Conservation (phyloP, 306 rosid species). For the Fragaria ananassa region DNA sequence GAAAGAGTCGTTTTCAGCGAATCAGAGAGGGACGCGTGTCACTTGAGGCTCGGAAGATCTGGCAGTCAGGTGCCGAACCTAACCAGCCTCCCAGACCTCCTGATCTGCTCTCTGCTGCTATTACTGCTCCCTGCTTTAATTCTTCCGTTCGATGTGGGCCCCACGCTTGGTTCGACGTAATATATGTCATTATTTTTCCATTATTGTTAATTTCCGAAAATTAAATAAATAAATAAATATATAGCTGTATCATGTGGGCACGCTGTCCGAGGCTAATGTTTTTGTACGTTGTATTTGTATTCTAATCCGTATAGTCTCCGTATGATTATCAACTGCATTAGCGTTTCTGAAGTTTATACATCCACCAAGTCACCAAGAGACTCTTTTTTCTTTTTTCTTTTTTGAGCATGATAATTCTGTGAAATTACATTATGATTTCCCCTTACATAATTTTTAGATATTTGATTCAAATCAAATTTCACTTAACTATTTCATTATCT, state of each 20-base stretch:
- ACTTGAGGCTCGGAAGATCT: slow-evolving; percentile 25
- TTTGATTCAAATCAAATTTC: too few species aligned
- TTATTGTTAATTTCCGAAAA: neutral
- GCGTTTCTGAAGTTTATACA: too few species aligned
- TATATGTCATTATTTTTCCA: neutral
- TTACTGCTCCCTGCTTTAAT: neutral
- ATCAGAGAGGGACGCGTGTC: slow-evolving; percentile 6
- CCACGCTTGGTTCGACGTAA: slow-evolving; percentile 14
- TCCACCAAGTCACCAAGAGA: too few species aligned
- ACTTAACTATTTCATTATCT: too few species aligned
- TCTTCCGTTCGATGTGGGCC: slow-evolving; percentile 23
- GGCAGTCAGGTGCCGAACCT: slow-evolving; percentile 22
- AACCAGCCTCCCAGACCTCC: slow-evolving; percentile 12
- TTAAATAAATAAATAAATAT: neutral
- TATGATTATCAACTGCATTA: neutral
- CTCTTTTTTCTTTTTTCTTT: too few species aligned
- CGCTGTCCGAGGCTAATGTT: slow-evolving; percentile 12
- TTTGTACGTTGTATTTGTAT: neutral
- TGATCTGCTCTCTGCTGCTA: slow-evolving; percentile 3
- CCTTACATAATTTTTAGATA: too few species aligned
- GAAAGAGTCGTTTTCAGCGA: slow-evolving; percentile 17
- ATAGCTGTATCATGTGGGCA: neutral
- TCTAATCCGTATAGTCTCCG: neutral
- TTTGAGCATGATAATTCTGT: too few species aligned
- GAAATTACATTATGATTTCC: too few species aligned